Evolutionary conservation across 768 basidiomycete species (phyloP).

Genomic region (Collybia sp.): DNA sequence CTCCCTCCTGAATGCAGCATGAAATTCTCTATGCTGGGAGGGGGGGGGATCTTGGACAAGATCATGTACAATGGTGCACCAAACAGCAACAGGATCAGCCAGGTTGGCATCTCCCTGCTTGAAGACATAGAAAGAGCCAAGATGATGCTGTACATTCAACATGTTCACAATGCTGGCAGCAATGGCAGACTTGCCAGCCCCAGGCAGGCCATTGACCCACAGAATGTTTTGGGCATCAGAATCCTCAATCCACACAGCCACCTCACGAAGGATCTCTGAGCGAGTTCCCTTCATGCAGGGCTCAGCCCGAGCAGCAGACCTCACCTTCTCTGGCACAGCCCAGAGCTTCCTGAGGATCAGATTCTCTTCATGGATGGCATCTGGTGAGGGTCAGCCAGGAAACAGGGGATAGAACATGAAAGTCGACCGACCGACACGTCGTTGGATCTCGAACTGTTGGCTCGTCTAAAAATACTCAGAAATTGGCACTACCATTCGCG

Average conservation of each 20-base stretch:
- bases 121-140: slow-evolving; percentile 14
- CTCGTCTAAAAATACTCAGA: too few species aligned
- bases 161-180: slow-evolving; percentile 10
- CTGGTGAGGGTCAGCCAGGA: too few species aligned
- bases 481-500: too few species aligned
- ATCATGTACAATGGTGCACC: slow-evolving; percentile 8
- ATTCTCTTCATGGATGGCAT: too few species aligned
- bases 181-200: neutral
- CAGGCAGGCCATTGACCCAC: neutral
- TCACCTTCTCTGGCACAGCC: too few species aligned
- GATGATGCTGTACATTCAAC: slow-evolving; percentile 7
- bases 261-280: neutral
- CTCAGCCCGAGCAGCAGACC: too few species aligned
- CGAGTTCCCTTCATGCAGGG: neutral
- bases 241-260: neutral
- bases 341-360: too few species aligned
- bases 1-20: neutral
- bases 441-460: too few species aligned
- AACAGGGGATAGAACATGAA: too few species aligned
- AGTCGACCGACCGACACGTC: too few species aligned
- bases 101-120: slow-evolving; percentile 2
- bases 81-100: slow-evolving; percentile 6
- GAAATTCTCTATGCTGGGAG: too few species aligned
- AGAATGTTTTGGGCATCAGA: neutral
- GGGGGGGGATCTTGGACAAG: neutral